phyloP scores from a whole-genome alignment of 768 basidiomycete species.

The Mycena indigotica region DNA sequence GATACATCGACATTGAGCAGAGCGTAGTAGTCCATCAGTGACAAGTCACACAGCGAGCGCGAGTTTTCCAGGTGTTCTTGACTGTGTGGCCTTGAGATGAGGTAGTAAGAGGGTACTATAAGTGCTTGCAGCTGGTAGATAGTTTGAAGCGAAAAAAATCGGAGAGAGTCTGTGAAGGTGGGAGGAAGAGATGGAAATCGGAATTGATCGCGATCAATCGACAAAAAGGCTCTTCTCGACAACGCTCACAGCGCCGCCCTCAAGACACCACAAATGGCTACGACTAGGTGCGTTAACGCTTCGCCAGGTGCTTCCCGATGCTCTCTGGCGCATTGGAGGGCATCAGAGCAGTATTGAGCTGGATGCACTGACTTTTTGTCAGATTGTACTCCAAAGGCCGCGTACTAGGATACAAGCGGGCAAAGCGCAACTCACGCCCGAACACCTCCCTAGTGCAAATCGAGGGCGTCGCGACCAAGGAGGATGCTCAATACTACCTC shows the following conservation, averaged over 20 bases:
- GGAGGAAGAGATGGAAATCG: neutral
- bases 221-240: neutral
- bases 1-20: slow-evolving; percentile 55
- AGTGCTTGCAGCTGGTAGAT: no score
- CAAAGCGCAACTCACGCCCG: slow-evolving; percentile 93
- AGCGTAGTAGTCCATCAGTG: slow-evolving; percentile 59
- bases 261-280: slow-evolving; percentile 16
- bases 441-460: slow-evolving; percentile 97
- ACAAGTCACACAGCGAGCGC: neutral
- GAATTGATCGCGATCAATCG: neutral
- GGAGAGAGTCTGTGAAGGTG: no score
- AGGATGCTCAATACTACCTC: slow-evolving; percentile 97
- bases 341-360: neutral
- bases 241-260: no score
- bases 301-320: neutral
- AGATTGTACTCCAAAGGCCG: slow-evolving; percentile 98
- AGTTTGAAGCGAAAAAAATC: no score
- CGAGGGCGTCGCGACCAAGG: slow-evolving; percentile 91
- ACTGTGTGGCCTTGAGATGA: no score
- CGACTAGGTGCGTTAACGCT: slow-evolving; percentile 13
- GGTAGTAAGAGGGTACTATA: no score
- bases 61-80: neutral
- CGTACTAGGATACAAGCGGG: slow-evolving; percentile 97
- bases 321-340: neutral
- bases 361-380: slow-evolving; percentile 23